phyloP scores from a whole-genome alignment of 192 early-diverging fungal genomes.

The Ramicandelaber brevisporus region DNA sequence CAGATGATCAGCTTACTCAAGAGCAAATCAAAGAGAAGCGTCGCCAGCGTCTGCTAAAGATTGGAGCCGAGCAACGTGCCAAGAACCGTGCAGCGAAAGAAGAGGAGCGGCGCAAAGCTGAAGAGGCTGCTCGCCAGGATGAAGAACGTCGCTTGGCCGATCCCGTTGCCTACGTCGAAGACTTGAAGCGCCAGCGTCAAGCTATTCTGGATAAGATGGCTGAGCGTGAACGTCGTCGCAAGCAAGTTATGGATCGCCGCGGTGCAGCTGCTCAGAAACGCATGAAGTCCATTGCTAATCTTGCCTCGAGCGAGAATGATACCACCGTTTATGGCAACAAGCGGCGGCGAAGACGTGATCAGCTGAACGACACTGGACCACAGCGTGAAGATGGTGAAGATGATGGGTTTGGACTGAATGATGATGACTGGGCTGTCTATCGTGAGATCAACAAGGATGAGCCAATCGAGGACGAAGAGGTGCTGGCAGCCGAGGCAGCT shows the following conservation, averaged over 20 bases:
- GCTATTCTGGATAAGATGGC: constrained; percentile 41
- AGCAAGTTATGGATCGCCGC: constrained; percentile 61
- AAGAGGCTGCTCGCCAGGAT: constrained; percentile 35
- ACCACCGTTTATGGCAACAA: constrained; percentile 2
- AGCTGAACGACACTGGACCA: constrained; percentile 7
- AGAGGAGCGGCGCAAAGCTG: constrained; percentile 17
- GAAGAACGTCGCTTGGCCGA: constrained; percentile 39
- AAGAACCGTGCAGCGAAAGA: constrained; percentile 47
- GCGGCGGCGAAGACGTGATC: constrained; percentile 15
- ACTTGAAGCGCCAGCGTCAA: constrained; percentile 30
- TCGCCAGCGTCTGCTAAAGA: constrained; percentile 57
- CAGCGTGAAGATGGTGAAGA: constrained; percentile 23
- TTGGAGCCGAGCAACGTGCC: constrained; percentile 46
- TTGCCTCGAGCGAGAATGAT: constrained; percentile 33
- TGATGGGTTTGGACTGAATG: constrained; percentile 83
- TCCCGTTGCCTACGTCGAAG: constrained; percentile 44
- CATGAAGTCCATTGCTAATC: constrained; percentile 62
- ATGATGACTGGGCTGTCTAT: constrained; percentile 82
- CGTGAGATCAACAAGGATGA: constrained; percentile 68
- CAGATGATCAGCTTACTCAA: constrained; percentile 53
- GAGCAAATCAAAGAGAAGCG: constrained; percentile 60
- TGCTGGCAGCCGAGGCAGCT: constrained; percentile 44
- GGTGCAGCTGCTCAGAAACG: constrained; percentile 65
- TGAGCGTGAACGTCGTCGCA: constrained; percentile 32
- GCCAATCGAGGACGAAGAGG: constrained; percentile 56